These are phyloP conservation scores for Pogostemon cablin DNA, from an alignment of 257 asterid genomes.

Conservation along the genomic window DNA sequence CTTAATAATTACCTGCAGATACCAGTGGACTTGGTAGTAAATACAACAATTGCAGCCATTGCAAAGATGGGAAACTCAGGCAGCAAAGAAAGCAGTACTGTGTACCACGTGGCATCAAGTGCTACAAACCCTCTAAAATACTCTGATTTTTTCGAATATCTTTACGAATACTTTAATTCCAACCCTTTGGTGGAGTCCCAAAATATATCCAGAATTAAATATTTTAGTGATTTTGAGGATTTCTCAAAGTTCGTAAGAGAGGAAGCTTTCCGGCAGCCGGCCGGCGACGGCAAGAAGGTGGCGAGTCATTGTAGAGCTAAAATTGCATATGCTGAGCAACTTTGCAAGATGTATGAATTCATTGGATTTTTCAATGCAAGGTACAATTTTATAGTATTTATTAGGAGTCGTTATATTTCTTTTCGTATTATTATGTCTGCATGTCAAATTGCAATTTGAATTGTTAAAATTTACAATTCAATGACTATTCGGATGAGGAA, in stretches of 20 bases:
- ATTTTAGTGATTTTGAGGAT: conserved; percentile 33
- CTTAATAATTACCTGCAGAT: conserved; percentile 31
- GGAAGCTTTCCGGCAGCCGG: not conserved
- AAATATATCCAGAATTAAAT: conserved; percentile 7
- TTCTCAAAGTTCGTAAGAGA: conserved; percentile 34
- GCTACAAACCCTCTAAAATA: conserved; percentile 31
- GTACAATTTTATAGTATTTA: not conserved
- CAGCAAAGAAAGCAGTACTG: conserved; percentile 13
- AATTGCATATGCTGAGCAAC: conserved; percentile 38
- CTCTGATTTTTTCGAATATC: conserved; percentile 30
- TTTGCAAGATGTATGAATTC: conserved; percentile 45
- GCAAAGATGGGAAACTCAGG: conserved; percentile 42
- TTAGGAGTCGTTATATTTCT: too few relatives aligned
- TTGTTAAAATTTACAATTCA: too few relatives aligned
- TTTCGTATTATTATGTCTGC: too few relatives aligned
- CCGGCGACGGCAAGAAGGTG: not conserved
- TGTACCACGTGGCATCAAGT: conserved; percentile 46
- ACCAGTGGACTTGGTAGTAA: conserved; percentile 50
- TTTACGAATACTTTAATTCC: conserved; percentile 32
- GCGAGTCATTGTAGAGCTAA: conserved; percentile 32
- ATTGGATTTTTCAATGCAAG: conserved; percentile 38
- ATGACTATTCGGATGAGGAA: too few relatives aligned
- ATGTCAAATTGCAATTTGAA: too few relatives aligned
- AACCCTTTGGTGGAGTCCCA: conserved; percentile 15
- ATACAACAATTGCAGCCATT: conserved; percentile 48